These are phyloP conservation scores for Dactylella cylindrospora DNA, from an alignment of 2,329 filamentous ascomycete genomes.

Conservation along the genomic window DNA sequence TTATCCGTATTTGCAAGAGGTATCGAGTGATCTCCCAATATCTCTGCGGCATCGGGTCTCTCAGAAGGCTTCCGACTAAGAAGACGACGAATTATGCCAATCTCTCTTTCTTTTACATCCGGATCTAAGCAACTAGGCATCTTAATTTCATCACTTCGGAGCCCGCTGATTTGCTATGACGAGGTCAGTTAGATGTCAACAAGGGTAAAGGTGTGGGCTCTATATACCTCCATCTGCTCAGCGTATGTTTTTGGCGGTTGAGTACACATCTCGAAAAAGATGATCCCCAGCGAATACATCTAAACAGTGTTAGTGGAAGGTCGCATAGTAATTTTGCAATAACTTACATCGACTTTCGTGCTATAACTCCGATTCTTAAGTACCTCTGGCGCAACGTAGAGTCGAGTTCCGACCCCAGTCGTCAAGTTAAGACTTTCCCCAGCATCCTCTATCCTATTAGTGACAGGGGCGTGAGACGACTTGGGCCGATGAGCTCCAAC, in stretches of 20 bases:
- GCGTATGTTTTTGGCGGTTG: slow-evolving; percentile 54
- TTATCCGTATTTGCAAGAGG: slow-evolving; percentile 36
- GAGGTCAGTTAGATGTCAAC: no score
- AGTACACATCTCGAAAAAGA: slow-evolving; percentile 94
- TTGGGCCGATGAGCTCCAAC: slow-evolving; percentile 71
- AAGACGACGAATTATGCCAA: slow-evolving; percentile 29
- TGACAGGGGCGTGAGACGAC: slow-evolving; percentile 49
- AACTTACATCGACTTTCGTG: slow-evolving; percentile 81
- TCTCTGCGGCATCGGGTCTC: slow-evolving; percentile 29
- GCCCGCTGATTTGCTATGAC: slow-evolving; percentile 27
- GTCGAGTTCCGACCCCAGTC: slow-evolving; percentile 71
- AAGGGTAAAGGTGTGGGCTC: slow-evolving; percentile 65
- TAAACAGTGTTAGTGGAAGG: slow-evolving; percentile 49
- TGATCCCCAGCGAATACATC: slow-evolving; percentile 97
- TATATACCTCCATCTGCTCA: slow-evolving; percentile 65
- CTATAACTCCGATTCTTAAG: slow-evolving; percentile 77
- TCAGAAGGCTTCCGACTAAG: slow-evolving; percentile 33
- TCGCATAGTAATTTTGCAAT: not conserved
- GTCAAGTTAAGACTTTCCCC: slow-evolving; percentile 50
- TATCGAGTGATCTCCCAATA: slow-evolving; percentile 33
- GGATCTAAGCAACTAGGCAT: slow-evolving; percentile 36
- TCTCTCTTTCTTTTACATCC: slow-evolving; percentile 28
- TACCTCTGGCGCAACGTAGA: slow-evolving; percentile 92
- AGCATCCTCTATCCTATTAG: slow-evolving; percentile 13
- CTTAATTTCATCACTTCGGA: slow-evolving; percentile 28